Conservation (phyloP, 2,329 filamentous ascomycete species). For the Colletotrichum godetiae region DNA sequence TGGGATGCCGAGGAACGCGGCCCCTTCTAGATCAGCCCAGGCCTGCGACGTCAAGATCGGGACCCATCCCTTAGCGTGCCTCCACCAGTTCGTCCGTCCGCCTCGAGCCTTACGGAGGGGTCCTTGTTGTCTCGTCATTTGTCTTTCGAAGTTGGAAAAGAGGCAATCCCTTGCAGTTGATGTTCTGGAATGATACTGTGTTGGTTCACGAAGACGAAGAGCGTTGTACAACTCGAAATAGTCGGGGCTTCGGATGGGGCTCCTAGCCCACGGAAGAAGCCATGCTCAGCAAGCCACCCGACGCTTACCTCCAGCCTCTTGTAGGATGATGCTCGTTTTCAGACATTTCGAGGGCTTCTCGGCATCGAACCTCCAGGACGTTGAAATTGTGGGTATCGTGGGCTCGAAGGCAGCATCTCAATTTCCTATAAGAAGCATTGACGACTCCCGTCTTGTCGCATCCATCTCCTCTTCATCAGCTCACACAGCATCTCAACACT, state of each 20-base stretch:
- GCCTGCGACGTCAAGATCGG: conserved; percentile 1
- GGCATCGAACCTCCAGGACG: neutral
- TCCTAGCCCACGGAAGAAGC: neutral
- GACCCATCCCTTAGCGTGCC: neutral
- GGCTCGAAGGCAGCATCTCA: neutral
- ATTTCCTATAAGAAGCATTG: conserved; percentile 26
- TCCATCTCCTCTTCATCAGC: conserved; percentile 6
- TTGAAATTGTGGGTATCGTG: neutral
- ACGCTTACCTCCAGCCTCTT: neutral
- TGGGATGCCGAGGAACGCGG: neutral
- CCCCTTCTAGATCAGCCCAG: conserved; percentile 2
- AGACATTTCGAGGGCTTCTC: neutral
- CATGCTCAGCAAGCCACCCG: neutral
- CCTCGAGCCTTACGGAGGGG: neutral
- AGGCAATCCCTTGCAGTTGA: neutral
- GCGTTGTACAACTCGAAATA: neutral
- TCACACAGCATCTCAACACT: neutral
- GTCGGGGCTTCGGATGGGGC: neutral
- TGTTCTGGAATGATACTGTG: neutral
- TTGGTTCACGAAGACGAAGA: neutral
- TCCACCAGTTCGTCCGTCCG: neutral
- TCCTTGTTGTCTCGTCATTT: neutral
- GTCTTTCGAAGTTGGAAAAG: neutral
- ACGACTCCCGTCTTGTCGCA: neutral
- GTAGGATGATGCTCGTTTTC: conserved; percentile 3